Evolutionary conservation across 495 filamentous ascomycete genomes (phyloP), one percentile per base, ranked within the genome.

Genomic region (Aspergillus heteromorphus): DNA sequence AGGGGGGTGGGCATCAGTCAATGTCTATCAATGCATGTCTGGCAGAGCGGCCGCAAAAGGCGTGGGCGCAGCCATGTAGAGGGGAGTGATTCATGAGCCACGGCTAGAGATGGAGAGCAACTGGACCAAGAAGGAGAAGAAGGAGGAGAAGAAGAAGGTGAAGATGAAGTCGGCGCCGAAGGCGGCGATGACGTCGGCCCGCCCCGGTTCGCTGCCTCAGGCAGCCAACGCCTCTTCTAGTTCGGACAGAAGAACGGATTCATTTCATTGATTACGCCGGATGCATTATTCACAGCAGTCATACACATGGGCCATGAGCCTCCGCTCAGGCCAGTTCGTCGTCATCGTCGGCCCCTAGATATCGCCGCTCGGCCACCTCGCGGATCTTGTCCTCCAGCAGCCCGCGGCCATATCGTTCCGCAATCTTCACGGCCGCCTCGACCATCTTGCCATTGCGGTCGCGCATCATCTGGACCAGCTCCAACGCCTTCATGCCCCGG

Each of bases 401-500:
- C 41, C 80, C 80, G 45, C 86, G 75, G 13, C 84, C 86, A 73
- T 89, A 95, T 55, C 91, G 71, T 59, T 83, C 81, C 5, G 91
- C 91, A 36, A 97, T 77, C 77, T 92, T 95, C 17, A 81, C 81
- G 2, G 91, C 91, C 1, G 87, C 87, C 65, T 93, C 89, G 18
- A 92, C 64, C 88, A 95, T 95, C 67, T 85, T 85, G 19, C 91
- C 90, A 53, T 78, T 86, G 36, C 81, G 73, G 67, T 96, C 89
- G 36, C 77, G 76, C 84, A 97, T 83, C 65, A 96, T 73, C 52
- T 75, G 73, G 2, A 92, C 91, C 38, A 90, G 69, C 70, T 98
- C 95, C 25, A 98, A 73, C 7, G 93, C 93, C 61, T 92, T 91
- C 89, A 95, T 96, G 2, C 92, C 93, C 14, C 86, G 76, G 40